Base-by-base conservation (phyloP, 2,329 filamentous ascomycete genomes). In the Paecilomyces formosus region DNA sequence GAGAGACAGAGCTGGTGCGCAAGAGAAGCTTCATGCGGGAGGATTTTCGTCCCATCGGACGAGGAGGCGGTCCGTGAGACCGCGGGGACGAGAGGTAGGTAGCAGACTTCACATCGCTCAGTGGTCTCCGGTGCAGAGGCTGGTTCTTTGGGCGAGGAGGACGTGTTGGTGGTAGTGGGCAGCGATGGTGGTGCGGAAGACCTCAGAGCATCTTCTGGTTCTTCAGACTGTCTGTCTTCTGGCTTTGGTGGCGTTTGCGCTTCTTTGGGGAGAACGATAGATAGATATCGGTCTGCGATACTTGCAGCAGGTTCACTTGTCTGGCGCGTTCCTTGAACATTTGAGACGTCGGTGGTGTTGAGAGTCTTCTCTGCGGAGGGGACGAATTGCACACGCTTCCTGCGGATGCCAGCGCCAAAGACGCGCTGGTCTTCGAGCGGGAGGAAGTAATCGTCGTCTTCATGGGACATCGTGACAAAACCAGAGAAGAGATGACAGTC, bases 371-470 rank as follows among this genome's bases (percentile, higher is more conserved):
- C 60, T 58, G 76, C 74, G 21, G 83, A 79, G 21, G 81, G 77
- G 13, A 88, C 82, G 67, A 88, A 88, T 5, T 78, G 76, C 51
- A 88, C 80, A 56, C 75, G 78, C 72, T 83, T 85, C 64, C 83
- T 78, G 67, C 83, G 84, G 56, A 88, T 79, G n/a, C 85, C 84
- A 12, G 84, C 82, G 51, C 83, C 82, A 62, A 86, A 88, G 58
- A 82, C 80, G 12, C 80, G 79, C 64, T 86, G 84, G 60, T 85
- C 79, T 61, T 81, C 77, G 3, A 85, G 75, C 0, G 85, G 84
- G 2, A 82, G 74, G 18, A 81, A 81, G 60, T 86, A 86, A 51
- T 79, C 79, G 51, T 86, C 80, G 35, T 84, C 81, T 22, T 83
- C 80, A 67, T 72, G 18, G 4, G 39, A 18, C 63, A 24, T 60